phyloP scores from a whole-genome alignment of 2,329 filamentous ascomycete species.

The Ilyonectria robusta region DNA sequence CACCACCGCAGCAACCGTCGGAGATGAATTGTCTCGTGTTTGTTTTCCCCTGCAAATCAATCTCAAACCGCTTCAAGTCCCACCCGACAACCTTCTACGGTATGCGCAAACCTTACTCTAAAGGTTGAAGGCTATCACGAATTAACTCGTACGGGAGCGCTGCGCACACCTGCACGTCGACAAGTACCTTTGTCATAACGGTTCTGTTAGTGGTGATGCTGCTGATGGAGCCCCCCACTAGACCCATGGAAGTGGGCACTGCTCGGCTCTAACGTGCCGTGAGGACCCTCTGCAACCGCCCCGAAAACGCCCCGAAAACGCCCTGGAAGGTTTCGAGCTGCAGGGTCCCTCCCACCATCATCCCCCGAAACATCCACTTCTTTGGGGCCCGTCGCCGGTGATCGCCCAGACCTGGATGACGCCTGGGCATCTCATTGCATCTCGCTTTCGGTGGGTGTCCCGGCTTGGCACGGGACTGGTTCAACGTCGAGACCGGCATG shows the following conservation, averaged over 20 bases:
- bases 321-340: conserved; percentile 18
- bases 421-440: conserved; percentile 2
- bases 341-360: background rate
- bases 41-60: background rate
- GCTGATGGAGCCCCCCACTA: no score
- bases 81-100: background rate
- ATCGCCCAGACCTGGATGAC: conserved; percentile 39
- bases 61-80: background rate
- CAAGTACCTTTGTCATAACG: no score
- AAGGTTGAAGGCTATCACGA: conserved; percentile 3
- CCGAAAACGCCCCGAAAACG: background rate
- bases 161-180: background rate
- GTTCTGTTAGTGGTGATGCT: no score
- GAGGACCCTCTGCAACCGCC: conserved; percentile 27
- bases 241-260: conserved; percentile 11
- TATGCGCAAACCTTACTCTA: background rate
- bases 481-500: conserved; percentile 1
- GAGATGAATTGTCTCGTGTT: background rate
- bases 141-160: conserved; percentile 17
- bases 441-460: conserved; percentile 33
- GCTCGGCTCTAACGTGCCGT: conserved; percentile 42
- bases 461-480: conserved; percentile 40
- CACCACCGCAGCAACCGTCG: background rate
- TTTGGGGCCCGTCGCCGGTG: conserved; percentile 3
- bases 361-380: background rate